phyloP scores from a whole-genome alignment of 495 filamentous ascomycete genomes.

The Penicillium manginii region DNA sequence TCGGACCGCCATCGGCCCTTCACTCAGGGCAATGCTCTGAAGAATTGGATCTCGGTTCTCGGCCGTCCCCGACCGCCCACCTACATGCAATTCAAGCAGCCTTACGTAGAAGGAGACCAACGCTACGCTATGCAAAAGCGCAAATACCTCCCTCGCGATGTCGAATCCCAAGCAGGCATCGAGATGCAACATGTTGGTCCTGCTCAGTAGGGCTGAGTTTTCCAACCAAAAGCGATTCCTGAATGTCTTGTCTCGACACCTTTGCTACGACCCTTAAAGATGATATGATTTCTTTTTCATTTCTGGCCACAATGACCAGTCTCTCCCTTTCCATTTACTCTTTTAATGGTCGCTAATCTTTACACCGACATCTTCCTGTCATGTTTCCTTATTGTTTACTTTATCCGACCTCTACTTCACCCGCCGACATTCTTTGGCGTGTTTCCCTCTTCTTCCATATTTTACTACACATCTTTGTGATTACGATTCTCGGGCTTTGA shows the following conservation, averaged over 20 bases:
- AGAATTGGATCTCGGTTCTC: conserved; percentile 82
- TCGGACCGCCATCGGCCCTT: conserved; percentile 91
- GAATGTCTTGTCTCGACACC: not conserved
- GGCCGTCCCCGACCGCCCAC: conserved; percentile 83
- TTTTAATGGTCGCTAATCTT: conserved; percentile 3
- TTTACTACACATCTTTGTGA: not conserved
- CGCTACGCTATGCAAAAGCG: conserved; percentile 69
- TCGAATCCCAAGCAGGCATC: conserved; percentile 58
- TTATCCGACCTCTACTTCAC: not conserved
- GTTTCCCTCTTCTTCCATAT: not conserved
- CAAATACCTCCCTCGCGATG: conserved; percentile 53
- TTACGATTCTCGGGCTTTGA: not conserved
- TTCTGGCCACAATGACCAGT: not conserved
- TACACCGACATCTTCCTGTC: conserved; percentile 1
- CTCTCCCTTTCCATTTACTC: not conserved
- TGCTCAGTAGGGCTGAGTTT: conserved; percentile 19
- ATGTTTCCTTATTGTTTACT: not conserved
- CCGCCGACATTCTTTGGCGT: not conserved
- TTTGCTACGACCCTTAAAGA: conserved; percentile 7
- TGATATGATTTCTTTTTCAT: not conserved
- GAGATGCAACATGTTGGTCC: conserved; percentile 62
- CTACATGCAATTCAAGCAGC: conserved; percentile 83
- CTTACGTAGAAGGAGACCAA: conserved; percentile 81
- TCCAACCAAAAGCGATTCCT: conserved; percentile 1
- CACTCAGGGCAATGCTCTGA: conserved; percentile 73